Conservation (phyloP, 257 asterid species). For the Asclepias syriaca region DNA sequence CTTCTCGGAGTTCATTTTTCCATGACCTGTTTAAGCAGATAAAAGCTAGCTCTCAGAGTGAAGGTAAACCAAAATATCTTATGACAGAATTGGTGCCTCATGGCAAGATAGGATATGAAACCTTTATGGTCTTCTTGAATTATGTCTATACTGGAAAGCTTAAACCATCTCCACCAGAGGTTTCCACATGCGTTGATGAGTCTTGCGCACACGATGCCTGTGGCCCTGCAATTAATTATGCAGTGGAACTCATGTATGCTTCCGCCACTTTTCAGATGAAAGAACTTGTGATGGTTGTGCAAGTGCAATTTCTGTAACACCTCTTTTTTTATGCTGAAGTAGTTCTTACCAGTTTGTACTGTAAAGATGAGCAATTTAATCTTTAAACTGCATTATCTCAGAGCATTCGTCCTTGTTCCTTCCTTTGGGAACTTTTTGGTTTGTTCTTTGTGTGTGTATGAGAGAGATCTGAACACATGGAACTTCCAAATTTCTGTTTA, state of each 20-base stretch:
- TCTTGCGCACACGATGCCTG: conserved; percentile 79
- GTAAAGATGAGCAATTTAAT: background rate
- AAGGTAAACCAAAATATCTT: conserved; percentile 52
- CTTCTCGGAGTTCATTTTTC: conserved; percentile 56
- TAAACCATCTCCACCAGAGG: conserved; percentile 55
- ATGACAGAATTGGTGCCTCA: conserved; percentile 46
- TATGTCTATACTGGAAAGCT: conserved; percentile 74
- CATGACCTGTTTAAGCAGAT: conserved; percentile 33
- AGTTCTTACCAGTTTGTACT: background rate
- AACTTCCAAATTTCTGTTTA: background rate
- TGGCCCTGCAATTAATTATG: conserved; percentile 70
- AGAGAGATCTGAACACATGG: background rate
- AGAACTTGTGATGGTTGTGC: conserved; percentile 66
- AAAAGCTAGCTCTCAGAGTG: conserved; percentile 21
- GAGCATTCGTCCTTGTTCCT: background rate
- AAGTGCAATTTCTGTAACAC: conserved; percentile 33
- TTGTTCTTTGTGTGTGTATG: background rate
- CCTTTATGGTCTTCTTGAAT: conserved; percentile 39
- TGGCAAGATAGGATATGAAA: conserved; percentile 55
- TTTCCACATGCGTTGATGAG: conserved; percentile 73
- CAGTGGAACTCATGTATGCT: conserved; percentile 85
- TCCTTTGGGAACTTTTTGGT: too few species aligned
- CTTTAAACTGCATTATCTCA: background rate
- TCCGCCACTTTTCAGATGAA: conserved; percentile 67
- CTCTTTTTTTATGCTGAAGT: background rate